These are phyloP conservation scores for Tulasnella sp. DNA, from an alignment of 768 basidiomycete species.

Conservation along the genomic window DNA sequence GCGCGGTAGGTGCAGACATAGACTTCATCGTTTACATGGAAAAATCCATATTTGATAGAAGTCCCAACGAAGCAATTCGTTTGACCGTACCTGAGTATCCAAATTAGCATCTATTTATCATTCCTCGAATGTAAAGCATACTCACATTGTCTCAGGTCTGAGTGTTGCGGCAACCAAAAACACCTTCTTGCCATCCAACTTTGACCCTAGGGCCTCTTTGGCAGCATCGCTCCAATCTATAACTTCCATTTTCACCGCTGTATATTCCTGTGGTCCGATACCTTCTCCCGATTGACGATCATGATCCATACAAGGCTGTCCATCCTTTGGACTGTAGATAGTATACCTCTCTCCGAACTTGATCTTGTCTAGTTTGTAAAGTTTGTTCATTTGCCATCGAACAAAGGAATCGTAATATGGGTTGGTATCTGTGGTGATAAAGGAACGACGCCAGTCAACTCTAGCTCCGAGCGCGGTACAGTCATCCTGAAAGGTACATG, in stretches of 20 bases:
- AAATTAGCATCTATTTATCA: not conserved
- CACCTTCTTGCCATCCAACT: slow-evolving; percentile 66
- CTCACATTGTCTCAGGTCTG: slow-evolving; percentile 91
- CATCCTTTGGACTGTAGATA: slow-evolving; percentile 96
- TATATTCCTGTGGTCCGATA: slow-evolving; percentile 90
- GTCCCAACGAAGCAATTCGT: slow-evolving; percentile 96
- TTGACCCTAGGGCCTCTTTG: slow-evolving; percentile 45
- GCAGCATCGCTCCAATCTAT: slow-evolving; percentile 67
- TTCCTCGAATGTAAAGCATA: slow-evolving; percentile 11
- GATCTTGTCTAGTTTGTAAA: slow-evolving; percentile 77
- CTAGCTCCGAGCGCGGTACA: slow-evolving; percentile 82
- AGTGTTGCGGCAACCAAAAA: slow-evolving; percentile 93
- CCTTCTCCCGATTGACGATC: slow-evolving; percentile 93
- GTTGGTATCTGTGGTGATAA: slow-evolving; percentile 89
- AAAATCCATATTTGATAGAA: slow-evolving; percentile 81
- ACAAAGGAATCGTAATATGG: slow-evolving; percentile 97
- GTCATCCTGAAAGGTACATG: slow-evolving; percentile 44
- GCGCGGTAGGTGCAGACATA: slow-evolving; percentile 82
- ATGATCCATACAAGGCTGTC: slow-evolving; percentile 99
- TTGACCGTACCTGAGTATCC: slow-evolving; percentile 72
- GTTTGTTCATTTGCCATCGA: slow-evolving; percentile 94
- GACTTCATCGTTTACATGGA: slow-evolving; percentile 69
- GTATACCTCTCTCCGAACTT: slow-evolving; percentile 98
- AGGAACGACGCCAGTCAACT: slow-evolving; percentile 92
- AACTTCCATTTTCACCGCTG: slow-evolving; percentile 88